Percentiles rank a stretch among this genome's conserved stretches.
Evolutionary conservation across 805 yeast species (phyloP).

Genomic region (Wickerhamiella sorbophila): DNA sequence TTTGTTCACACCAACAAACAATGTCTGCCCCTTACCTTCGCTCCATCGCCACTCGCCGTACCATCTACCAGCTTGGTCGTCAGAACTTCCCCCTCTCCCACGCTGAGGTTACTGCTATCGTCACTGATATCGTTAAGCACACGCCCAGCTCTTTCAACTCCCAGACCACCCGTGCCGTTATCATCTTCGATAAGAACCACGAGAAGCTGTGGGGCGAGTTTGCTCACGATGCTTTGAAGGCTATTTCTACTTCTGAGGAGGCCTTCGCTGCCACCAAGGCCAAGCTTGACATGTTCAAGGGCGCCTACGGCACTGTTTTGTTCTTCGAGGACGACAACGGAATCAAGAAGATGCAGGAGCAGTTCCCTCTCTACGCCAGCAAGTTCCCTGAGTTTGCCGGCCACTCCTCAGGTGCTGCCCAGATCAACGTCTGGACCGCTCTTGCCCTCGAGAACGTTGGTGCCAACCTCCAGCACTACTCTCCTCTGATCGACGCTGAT

Average conservation of each 20-base stretch:
- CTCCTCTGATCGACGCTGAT: constrained; percentile 29
- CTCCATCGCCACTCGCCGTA: constrained; percentile 30
- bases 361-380: constrained; percentile 32
- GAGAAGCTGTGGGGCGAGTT: constrained; percentile 31
- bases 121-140: constrained; percentile 33
- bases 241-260: constrained; percentile 26
- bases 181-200: constrained; percentile 34
- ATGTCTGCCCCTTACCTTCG: constrained; percentile 5
- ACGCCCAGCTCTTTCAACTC: constrained; percentile 41
- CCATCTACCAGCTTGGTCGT: constrained; percentile 34
- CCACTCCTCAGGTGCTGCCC: constrained; percentile 33
- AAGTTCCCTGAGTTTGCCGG: constrained; percentile 37
- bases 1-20: neutral
- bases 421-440: constrained; percentile 37
- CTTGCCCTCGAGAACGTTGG: constrained; percentile 34
- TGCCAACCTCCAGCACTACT: constrained; percentile 41
- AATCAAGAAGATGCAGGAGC: constrained; percentile 29
- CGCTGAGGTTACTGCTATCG: constrained; percentile 28
- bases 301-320: constrained; percentile 35
- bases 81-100: constrained; percentile 31
- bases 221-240: constrained; percentile 24
- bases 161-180: constrained; percentile 36
- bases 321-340: constrained; percentile 34
- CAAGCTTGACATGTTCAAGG: constrained; percentile 29
- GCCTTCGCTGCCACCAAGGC: constrained; percentile 30